These are phyloP conservation scores for Paradendryphiella salina DNA, from an alignment of 2,329 filamentous ascomycete species.

Conservation along the genomic window DNA sequence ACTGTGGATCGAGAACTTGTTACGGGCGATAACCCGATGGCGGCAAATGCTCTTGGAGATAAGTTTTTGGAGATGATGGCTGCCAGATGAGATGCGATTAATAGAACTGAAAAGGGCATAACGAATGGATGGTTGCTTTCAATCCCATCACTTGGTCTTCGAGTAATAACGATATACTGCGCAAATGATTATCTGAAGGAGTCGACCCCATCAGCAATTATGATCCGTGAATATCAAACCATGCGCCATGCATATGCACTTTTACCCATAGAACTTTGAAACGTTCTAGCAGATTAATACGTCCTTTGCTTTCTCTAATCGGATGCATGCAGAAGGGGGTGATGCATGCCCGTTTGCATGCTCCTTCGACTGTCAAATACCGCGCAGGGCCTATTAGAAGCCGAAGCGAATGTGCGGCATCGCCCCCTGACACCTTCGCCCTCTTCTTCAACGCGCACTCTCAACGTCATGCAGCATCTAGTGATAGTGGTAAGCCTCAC, in stretches of 20 bases:
- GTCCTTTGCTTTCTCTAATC: neutral
- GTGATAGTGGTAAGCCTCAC: neutral
- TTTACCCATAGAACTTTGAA: no score
- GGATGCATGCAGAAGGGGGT: neutral
- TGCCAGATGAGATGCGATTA: neutral
- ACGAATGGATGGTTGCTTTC: no score
- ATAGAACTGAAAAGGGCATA: neutral
- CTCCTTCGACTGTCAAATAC: no score
- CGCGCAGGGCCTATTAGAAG: neutral
- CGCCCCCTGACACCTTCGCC: neutral
- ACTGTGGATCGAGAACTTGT: slow-evolving; percentile 51
- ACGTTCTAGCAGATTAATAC: no score
- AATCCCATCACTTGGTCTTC: no score
- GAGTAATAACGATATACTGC: no score
- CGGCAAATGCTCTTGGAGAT: slow-evolving; percentile 38
- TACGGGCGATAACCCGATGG: slow-evolving; percentile 41
- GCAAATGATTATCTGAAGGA: no score
- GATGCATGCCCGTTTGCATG: neutral
- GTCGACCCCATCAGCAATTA: no score
- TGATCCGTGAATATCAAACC: no score
- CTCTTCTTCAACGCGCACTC: neutral
- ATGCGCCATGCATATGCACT: no score
- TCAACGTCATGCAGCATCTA: neutral
- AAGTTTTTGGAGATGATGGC: slow-evolving; percentile 43
- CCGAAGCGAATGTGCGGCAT: neutral